These are phyloP conservation scores for Amaranthus hypochondriacus DNA, from an alignment of 148 eudicot species.

Conservation along the genomic window DNA sequence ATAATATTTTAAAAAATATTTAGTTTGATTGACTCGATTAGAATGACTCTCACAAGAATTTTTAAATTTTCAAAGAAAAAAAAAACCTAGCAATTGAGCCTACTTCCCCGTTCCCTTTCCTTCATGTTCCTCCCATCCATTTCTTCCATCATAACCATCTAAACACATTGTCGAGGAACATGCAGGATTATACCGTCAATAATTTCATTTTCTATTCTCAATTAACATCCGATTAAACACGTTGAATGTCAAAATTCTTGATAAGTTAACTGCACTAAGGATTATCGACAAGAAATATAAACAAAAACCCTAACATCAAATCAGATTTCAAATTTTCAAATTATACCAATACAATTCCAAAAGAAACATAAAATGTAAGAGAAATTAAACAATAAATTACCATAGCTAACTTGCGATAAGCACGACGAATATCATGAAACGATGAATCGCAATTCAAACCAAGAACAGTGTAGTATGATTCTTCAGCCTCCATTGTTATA, in stretches of 20 bases:
- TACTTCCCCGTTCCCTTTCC: too few species aligned
- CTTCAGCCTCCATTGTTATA: conserved; percentile 14
- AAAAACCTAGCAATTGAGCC: too few species aligned
- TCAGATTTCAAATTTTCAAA: not conserved
- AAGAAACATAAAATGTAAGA: not conserved
- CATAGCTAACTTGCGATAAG: conserved; percentile 76
- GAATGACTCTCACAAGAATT: too few species aligned
- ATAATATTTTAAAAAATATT: too few species aligned
- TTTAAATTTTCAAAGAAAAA: too few species aligned
- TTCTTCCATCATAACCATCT: too few species aligned
- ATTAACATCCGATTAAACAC: too few species aligned
- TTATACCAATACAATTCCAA: not conserved
- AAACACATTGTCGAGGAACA: not conserved
- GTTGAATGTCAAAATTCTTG: too few species aligned
- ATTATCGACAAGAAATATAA: too few species aligned
- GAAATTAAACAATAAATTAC: conserved; percentile 22
- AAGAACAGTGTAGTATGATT: conserved; percentile 51
- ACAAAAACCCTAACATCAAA: not conserved
- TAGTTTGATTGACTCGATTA: too few species aligned
- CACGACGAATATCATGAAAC: conserved; percentile 57
- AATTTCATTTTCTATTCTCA: not conserved
- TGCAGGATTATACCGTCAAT: not conserved
- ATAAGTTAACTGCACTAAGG: too few species aligned
- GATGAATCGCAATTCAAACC: conserved; percentile 44
- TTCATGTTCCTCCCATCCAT: too few species aligned